These are phyloP conservation scores for Talaromyces sp. DNA, from an alignment of 2,329 filamentous ascomycete genomes.

Conservation along the genomic window DNA sequence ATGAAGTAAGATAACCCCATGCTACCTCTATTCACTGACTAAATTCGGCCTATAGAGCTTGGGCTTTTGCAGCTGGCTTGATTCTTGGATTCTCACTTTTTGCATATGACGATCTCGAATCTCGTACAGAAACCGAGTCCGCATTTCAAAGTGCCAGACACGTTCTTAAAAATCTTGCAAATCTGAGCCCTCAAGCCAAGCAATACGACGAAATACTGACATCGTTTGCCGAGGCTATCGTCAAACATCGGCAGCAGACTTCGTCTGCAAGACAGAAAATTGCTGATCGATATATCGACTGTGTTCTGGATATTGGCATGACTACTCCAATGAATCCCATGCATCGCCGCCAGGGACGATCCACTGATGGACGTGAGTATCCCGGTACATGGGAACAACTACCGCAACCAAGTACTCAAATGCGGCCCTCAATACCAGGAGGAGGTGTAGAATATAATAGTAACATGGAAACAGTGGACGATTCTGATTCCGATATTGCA, in stretches of 20 bases:
- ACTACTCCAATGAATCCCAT: neutral
- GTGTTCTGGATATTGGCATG: conserved; percentile 10
- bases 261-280: conserved; percentile 8
- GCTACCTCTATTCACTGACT: neutral
- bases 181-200: conserved; percentile 51
- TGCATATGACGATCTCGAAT: conserved; percentile 20
- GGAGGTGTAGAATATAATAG: neutral
- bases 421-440: neutral
- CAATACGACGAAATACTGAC: conserved; percentile 55
- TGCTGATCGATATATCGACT: conserved; percentile 11
- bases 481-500: neutral
- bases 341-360: neutral
- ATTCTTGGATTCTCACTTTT: conserved; percentile 55
- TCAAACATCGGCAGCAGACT: conserved; percentile 34
- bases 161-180: conserved; percentile 46
- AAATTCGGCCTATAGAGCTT: conserved; percentile 35
- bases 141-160: conserved; percentile 49
- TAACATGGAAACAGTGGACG: neutral
- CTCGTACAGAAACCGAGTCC: conserved; percentile 42
- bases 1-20: conserved; percentile 44
- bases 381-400: neutral
- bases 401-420: neutral
- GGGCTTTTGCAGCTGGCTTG: conserved; percentile 54
- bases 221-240: conserved; percentile 43
- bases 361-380: neutral